A percentile compares a stretch with the other conserved stretches of the same genome.
phyloP scores from a whole-genome alignment of 2,329 filamentous ascomycete species.

The Penicillium olsonii region DNA sequence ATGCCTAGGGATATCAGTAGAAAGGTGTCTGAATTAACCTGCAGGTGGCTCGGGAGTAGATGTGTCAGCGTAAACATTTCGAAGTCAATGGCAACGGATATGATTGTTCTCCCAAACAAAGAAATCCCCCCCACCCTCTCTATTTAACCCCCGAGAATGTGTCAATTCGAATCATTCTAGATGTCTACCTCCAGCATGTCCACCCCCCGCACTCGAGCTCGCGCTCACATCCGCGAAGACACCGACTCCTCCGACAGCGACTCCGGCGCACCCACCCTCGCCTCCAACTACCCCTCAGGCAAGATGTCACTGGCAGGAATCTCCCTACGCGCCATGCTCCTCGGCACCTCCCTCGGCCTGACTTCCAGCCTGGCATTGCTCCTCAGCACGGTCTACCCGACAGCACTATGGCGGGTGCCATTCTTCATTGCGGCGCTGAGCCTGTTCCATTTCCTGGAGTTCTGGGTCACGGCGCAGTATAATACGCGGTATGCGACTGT shows the following conservation, averaged over 20 bases:
- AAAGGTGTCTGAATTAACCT: too few relatives aligned
- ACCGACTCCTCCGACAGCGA: conserved; percentile 7
- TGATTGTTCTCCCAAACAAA: conserved; percentile 20
- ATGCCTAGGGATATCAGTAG: too few relatives aligned
- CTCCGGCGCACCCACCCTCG: not conserved
- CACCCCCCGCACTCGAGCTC: not conserved
- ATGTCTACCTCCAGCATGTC: not conserved
- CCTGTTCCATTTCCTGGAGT: conserved; percentile 94
- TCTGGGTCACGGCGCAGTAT: conserved; percentile 81
- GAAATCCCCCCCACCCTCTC: not conserved
- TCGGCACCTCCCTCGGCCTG: conserved; percentile 45
- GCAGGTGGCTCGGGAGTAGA: too few relatives aligned
- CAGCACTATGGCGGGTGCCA: conserved; percentile 58
- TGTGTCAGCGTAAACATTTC: not conserved
- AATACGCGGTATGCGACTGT: conserved; percentile 75
- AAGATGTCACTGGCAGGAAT: conserved; percentile 47
- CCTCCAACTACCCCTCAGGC: conserved; percentile 39
- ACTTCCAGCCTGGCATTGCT: conserved; percentile 32
- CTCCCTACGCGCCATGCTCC: conserved; percentile 46
- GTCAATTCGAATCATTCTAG: too few relatives aligned
- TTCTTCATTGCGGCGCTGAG: conserved; percentile 62
- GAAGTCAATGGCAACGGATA: not conserved
- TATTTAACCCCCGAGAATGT: conserved; percentile 1
- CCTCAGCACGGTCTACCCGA: conserved; percentile 29
- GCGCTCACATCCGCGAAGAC: conserved; percentile 1